Conservation (phyloP, 805 yeast genomes). For the Saccharomyces eubayanus region DNA sequence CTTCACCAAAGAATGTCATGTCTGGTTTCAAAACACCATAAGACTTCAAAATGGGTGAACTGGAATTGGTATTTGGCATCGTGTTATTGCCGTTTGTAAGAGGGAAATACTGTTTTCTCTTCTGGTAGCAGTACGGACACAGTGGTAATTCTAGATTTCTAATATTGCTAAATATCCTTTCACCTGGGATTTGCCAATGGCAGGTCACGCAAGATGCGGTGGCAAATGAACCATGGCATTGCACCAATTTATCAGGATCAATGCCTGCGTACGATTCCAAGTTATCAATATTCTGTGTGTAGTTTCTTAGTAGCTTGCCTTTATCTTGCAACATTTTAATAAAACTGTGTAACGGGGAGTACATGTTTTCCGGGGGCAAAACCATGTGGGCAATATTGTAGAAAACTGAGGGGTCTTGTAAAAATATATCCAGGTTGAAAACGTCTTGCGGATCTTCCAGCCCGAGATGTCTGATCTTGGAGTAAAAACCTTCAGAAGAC, state of each 20-base stretch:
- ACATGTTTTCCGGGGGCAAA: conserved; percentile 60
- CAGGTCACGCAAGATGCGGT: conserved; percentile 80
- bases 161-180: conserved; percentile 51
- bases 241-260: conserved; percentile 55
- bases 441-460: conserved; percentile 86
- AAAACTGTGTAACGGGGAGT: conserved; percentile 75
- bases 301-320: conserved; percentile 70
- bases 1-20: conserved; percentile 86
- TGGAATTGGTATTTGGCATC: background rate
- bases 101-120: conserved; percentile 32
- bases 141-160: conserved; percentile 53
- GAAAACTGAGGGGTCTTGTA: conserved; percentile 68
- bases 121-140: conserved; percentile 57
- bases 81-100: conserved; percentile 7
- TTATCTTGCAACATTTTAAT: conserved; percentile 65
- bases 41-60: conserved; percentile 33
- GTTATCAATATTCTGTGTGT: conserved; percentile 88
- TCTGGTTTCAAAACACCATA: conserved; percentile 87
- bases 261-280: conserved; percentile 78
- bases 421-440: conserved; percentile 64
- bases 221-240: conserved; percentile 91
- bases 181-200: conserved; percentile 56
- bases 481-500: conserved; percentile 78
- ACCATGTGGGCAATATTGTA: conserved; percentile 82
- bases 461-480: conserved; percentile 58